Evolutionary conservation across 2,329 filamentous ascomycete species (phyloP).

Genomic region (Botrytis fabae): DNA sequence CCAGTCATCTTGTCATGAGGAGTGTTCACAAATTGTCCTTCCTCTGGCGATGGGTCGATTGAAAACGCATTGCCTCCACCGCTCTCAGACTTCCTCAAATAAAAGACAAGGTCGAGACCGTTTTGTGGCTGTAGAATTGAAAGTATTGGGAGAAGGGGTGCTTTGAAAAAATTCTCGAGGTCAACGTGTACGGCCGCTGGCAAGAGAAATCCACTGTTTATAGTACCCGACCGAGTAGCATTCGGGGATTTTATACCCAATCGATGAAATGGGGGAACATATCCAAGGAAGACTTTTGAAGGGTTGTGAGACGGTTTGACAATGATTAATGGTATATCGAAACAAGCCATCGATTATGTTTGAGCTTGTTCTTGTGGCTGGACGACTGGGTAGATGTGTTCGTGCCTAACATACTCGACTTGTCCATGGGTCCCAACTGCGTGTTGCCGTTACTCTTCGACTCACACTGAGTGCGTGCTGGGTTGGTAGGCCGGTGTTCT

Average conservation of each 20-base stretch:
- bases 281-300: background rate
- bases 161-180: constrained; percentile 5
- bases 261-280: constrained; percentile 10
- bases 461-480: background rate
- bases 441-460: background rate
- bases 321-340: background rate
- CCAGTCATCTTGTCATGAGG: background rate
- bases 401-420: constrained; percentile 1
- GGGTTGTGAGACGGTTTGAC: constrained; percentile 1
- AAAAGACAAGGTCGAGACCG: background rate
- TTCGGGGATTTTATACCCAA: constrained; percentile 14
- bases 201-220: constrained; percentile 13
- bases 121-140: background rate
- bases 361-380: background rate
- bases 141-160: constrained; percentile 14
- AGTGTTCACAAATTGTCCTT: background rate
- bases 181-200: constrained; percentile 21
- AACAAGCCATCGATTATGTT: background rate
- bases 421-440: background rate
- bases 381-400: background rate
- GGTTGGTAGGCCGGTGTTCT: background rate
- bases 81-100: background rate
- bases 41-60: background rate
- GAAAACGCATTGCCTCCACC: constrained; percentile 8
- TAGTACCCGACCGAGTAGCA: constrained; percentile 9